These are phyloP conservation scores for Artemisia tridentata DNA, from an alignment of 129 eudicot genomes.

Conservation along the genomic window DNA sequence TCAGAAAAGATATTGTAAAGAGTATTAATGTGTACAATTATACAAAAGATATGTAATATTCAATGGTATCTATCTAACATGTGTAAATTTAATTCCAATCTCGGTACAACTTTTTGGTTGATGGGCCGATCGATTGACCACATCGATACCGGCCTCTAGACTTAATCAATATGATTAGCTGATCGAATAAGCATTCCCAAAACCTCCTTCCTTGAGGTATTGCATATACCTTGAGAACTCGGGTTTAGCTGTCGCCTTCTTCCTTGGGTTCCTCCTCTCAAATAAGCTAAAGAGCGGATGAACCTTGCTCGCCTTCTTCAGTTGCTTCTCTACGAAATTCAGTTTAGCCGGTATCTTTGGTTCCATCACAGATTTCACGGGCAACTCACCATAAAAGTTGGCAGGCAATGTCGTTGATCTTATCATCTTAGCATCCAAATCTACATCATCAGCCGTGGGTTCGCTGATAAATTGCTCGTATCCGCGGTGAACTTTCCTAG, in stretches of 20 bases:
- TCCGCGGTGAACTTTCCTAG: slow-evolving; percentile 32
- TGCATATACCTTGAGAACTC: slow-evolving; percentile 65
- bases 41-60: too few relatives aligned
- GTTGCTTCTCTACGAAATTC: slow-evolving; percentile 16
- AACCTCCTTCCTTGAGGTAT: slow-evolving; percentile 70
- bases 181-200: slow-evolving; percentile 34
- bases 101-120: too few relatives aligned
- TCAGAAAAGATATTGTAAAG: too few relatives aligned
- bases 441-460: slow-evolving; percentile 6
- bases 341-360: slow-evolving; percentile 11
- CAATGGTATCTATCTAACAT: too few relatives aligned
- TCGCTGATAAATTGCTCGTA: slow-evolving; percentile 50
- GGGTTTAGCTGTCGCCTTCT: slow-evolving; percentile 68
- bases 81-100: too few relatives aligned
- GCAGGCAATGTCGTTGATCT: slow-evolving; percentile 24
- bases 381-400: slow-evolving; percentile 16
- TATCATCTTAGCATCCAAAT: slow-evolving; percentile 16
- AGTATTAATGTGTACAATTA: too few relatives aligned
- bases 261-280: slow-evolving; percentile 33
- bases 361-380: neutral
- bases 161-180: slow-evolving; percentile 32
- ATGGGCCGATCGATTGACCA: too few relatives aligned
- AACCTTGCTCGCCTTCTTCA: slow-evolving; percentile 55
- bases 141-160: neutral
- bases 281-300: slow-evolving; percentile 56